Evolutionary conservation across 805 yeast genomes (phyloP), one percentile per base, ranked within the genome.

Genomic region (Saccharomycopsis fermentans): DNA sequence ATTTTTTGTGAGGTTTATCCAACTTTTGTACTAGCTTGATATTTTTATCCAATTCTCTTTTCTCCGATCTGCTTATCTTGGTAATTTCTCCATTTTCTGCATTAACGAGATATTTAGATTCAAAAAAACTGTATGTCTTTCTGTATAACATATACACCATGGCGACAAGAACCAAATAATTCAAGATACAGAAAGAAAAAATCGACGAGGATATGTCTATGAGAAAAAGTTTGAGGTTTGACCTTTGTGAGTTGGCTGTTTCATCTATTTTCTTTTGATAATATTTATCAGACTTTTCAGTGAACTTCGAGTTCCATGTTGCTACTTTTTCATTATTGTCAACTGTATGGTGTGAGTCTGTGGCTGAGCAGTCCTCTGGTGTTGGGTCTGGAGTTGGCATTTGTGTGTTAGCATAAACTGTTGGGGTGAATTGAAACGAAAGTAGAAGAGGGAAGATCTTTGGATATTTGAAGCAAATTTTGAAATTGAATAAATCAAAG

Each of bases 1-100:
- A 70, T 58, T 64, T 68, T 8, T 43, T 43, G 12, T 43, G 27
- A 11, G 50, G 50, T 14, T 43, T 43, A 43, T 43, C 50, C 12
- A 43, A 21, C 26, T 43, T 43, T 21, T 43, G 50, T 2, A 14
- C 50, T 16, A 43, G 26, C 17, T 21, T 19, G 6, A 43, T 21
- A 21, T 24, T 14, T 21, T 43, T 43, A 21, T 43, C 29, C 26
- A 19, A 21, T 21, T 21, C 50, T 21, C 29, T 43, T 43, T 43
- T 43, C 29, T 43, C 50, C 14, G 50, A 24, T 43, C 50, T 2
- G n/a, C 27, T 43, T 24, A 43, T 43, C n/a, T 43, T 43, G 9
- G 50, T 43, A 26, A 14, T 43, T 43, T 43, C 50, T 24, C 50
- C 50, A 16, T 24, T 21, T 4, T 43, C 50, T 19, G 24, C 24